Conservation (phyloP, 2,329 filamentous ascomycete genomes). For the Colletotrichum sp. region DNA sequence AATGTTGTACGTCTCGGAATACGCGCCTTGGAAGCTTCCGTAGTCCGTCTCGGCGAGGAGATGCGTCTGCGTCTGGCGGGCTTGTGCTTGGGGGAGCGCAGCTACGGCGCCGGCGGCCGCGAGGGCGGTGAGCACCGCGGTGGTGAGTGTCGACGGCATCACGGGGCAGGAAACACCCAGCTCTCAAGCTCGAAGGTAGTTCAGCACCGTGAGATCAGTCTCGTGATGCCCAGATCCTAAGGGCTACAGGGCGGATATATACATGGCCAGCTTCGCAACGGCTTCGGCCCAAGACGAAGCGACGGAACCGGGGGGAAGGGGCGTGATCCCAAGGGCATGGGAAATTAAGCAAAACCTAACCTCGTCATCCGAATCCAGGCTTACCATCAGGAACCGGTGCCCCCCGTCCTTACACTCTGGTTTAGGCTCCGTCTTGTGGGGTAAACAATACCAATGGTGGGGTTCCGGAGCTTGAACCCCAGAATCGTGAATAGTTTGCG, state of each 20-base stretch:
- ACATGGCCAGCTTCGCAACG: not conserved
- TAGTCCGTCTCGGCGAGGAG: conserved; percentile 42
- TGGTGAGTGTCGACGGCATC: conserved; percentile 3
- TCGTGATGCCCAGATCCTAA: not conserved
- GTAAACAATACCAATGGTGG: not conserved
- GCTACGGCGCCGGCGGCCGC: not conserved
- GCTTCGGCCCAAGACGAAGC: not conserved
- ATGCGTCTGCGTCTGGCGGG: conserved; percentile 1
- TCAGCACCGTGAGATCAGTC: not conserved
- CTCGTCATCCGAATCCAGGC: not conserved
- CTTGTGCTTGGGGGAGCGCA: not conserved
- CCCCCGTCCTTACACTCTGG: not conserved
- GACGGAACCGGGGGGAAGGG: not conserved
- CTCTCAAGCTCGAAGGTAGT: not conserved
- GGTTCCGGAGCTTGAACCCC: not conserved
- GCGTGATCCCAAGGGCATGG: not conserved
- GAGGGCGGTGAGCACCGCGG: not conserved
- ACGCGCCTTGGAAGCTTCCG: conserved; percentile 57
- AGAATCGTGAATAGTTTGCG: not conserved
- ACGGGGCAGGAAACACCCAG: not conserved
- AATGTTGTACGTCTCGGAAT: conserved; percentile 57
- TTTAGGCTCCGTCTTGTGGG: not conserved
- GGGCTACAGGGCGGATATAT: not conserved
- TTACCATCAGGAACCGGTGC: not conserved
- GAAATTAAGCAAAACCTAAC: not conserved